Evolutionary conservation across 1,284 basidiomycete genomes (phyloP), one percentile per base, ranked within the genome.

Genomic region (Irpex sp.): DNA sequence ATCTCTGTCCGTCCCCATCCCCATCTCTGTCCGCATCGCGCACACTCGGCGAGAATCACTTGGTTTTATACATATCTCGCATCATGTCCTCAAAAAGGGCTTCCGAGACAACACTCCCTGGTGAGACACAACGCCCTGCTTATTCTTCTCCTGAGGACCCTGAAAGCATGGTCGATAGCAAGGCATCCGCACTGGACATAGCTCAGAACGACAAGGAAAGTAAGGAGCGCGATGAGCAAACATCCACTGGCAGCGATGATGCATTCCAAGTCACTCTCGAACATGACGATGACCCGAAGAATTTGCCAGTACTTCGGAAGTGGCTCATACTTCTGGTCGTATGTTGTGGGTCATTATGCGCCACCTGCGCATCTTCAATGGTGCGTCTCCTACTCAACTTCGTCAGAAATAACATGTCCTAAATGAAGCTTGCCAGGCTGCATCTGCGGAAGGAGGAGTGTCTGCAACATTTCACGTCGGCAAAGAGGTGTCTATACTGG

Each of bases 321-420:
- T 89, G 88, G 87, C 61, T 83, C n/a, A 74, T 78, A 5, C 81
- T 89, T 4, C 64, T 83, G 7, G 76, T 81, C 7, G 85, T 89
- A 63, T 80, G 81, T 57, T 73, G 75, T 1, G 81, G 82, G 1
- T 79, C 86, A 1, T 74, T 86, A 4, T 89, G 88, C 68, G 88
- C 86, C 9, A 88, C 91, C 0, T 90, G 86, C 71, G 83, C 86
- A 17, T 92, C 89, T 0, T 89, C 87, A 3, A 82, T 91, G 76
- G 88, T 87, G 63, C 62, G 84, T 76, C 13, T 35, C 5, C 60
- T 39, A n/a, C 58, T 59, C 31, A 36, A 31, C 8, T 43, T 13
- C 39, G 36, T 15, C 39, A 43, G 39, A 43, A 43, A 36, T 53
- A 58, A 17, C 36, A 3, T 35, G 17, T 56, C 43, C 59, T 47